Evolutionary conservation across 805 yeast genomes (phyloP).

Genomic region (Sugiyamaella lignohabitans): DNA sequence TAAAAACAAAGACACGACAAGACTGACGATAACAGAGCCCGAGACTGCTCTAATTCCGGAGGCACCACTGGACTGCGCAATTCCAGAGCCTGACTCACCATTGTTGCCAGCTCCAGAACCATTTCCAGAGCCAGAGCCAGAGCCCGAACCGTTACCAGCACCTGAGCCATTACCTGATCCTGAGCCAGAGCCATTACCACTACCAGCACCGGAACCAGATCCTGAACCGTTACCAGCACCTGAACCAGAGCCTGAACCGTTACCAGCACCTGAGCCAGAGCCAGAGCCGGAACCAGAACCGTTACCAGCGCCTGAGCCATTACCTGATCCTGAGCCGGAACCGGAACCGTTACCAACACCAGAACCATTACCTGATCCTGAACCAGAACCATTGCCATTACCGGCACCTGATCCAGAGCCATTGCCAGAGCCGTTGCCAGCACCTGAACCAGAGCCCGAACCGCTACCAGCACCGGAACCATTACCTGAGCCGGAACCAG

Average conservation of each 20-base stretch:
- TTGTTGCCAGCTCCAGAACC: neutral
- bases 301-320: constrained; percentile 35
- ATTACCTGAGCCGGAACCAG: neutral
- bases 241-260: constrained; percentile 47
- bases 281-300: constrained; percentile 34
- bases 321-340: neutral
- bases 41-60: neutral
- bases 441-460: neutral
- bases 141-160: constrained; percentile 25
- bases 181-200: constrained; percentile 30
- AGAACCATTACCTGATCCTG: neutral
- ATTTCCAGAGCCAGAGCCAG: constrained; percentile 40
- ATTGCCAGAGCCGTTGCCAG: neutral
- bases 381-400: constrained; percentile 2
- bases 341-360: neutral
- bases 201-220: constrained; percentile 33
- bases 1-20: neutral
- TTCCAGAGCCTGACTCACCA: neutral
- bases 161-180: constrained; percentile 34
- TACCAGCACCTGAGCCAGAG: constrained; percentile 22
- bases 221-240: constrained; percentile 38
- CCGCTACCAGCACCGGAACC: neutral
- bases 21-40: neutral
- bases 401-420: neutral
- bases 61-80: neutral